These are phyloP conservation scores for Amylocarpus encephaloides DNA, from an alignment of 2,329 filamentous ascomycete species.

Conservation along the genomic window DNA sequence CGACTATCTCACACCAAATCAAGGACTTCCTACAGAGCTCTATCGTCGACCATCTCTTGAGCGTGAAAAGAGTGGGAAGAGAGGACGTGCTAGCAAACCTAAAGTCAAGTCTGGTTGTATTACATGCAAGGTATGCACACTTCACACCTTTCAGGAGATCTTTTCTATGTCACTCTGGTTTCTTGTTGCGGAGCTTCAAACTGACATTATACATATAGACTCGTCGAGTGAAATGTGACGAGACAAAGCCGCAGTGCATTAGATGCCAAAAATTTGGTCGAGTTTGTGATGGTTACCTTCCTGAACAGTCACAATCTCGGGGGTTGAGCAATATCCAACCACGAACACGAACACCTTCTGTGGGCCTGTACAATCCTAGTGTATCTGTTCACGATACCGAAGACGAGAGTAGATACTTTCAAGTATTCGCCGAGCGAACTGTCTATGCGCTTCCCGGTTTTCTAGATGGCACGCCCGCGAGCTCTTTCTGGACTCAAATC, in stretches of 20 bases:
- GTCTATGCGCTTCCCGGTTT: constrained; percentile 58
- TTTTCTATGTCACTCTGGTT: background rate
- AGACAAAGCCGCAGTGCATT: constrained; percentile 44
- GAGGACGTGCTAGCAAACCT: constrained; percentile 25
- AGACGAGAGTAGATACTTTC: constrained; percentile 53
- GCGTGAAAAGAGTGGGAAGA: constrained; percentile 18
- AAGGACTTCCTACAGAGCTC: constrained; percentile 14
- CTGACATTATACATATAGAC: constrained; percentile 28
- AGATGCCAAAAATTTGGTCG: constrained; percentile 56
- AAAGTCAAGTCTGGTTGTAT: constrained; percentile 62
- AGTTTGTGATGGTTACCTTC: constrained; percentile 52
- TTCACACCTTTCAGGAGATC: background rate
- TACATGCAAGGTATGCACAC: constrained; percentile 56
- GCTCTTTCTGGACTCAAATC: constrained; percentile 54
- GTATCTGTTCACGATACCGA: constrained; percentile 43
- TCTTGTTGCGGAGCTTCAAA: background rate
- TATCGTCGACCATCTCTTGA: constrained; percentile 17
- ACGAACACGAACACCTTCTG: constrained; percentile 31
- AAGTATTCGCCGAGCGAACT: constrained; percentile 53
- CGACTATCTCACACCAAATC: constrained; percentile 3
- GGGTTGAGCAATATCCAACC: constrained; percentile 22
- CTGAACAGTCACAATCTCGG: constrained; percentile 14
- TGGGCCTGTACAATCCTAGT: constrained; percentile 18
- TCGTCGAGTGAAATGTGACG: constrained; percentile 61
- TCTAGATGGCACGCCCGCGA: constrained; percentile 43